phyloP scores from a whole-genome alignment of 148 eudicot genomes.

The Spergularia bocconei region DNA sequence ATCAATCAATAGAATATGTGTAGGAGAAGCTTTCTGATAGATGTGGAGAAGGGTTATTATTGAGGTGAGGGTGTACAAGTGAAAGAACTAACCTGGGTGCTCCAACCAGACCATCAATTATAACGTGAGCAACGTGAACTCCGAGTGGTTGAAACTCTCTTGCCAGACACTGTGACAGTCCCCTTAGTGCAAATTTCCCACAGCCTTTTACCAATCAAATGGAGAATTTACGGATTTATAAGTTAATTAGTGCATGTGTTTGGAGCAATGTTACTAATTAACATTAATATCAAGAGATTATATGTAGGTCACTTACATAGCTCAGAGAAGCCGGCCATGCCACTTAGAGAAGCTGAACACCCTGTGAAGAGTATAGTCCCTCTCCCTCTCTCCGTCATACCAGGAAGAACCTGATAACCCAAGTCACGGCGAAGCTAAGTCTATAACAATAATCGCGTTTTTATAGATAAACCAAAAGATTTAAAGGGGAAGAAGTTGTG shows the following conservation, averaged over 20 bases:
- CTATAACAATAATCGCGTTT: background rate
- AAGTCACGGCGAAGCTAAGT: background rate
- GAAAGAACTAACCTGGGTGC: slow-evolving; percentile 45
- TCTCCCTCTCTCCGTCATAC: slow-evolving; percentile 76
- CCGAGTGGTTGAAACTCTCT: slow-evolving; percentile 73
- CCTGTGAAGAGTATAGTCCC: slow-evolving; percentile 90
- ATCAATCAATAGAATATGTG: no score
- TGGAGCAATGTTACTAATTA: background rate
- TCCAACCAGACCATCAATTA: slow-evolving; percentile 66
- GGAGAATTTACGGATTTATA: background rate
- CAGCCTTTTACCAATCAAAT: slow-evolving; percentile 44
- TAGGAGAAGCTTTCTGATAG: no score
- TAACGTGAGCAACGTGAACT: slow-evolving; percentile 73
- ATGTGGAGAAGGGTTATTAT: background rate
- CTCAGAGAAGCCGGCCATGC: slow-evolving; percentile 73
- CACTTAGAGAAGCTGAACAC: slow-evolving; percentile 76
- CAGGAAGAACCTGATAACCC: slow-evolving; percentile 60
- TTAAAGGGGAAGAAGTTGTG: background rate
- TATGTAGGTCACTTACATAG: slow-evolving; percentile 39
- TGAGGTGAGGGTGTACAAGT: background rate
- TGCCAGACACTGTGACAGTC: slow-evolving; percentile 71
- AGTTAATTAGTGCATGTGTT: background rate
- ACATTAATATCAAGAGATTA: background rate
- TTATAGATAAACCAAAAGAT: background rate
- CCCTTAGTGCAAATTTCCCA: slow-evolving; percentile 85